Evolutionary conservation across 2,329 filamentous ascomycete genomes (phyloP), one percentile per base, ranked within the genome.

Genomic region (Colletotrichum spinosum): DNA sequence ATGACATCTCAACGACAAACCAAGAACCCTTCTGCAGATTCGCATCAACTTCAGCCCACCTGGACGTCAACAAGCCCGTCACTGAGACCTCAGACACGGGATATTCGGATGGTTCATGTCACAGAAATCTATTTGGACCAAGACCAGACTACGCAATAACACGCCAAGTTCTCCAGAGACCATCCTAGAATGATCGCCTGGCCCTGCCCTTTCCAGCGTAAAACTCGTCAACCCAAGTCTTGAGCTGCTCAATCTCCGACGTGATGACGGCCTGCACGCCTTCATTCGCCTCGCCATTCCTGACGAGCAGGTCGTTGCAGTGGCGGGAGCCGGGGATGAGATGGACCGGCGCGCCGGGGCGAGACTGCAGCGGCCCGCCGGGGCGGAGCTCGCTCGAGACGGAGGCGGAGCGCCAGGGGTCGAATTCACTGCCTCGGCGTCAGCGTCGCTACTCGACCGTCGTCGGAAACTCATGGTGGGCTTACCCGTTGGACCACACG

Each of bases 381-480:
- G 86, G 85, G 17, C 86, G 79, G 71, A 82, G 81, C 34, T 80
- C 77, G 15, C 84, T 85, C 1, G 81, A 83, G 0, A 89, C 81
- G 4, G 81, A 81, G 0, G 83, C 80, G 4, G 84, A 81, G 39
- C 82, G 79, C 88, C 87, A 90, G 6, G 87, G 88, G 71, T 90
- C 88, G 60, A 78, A 85, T 73, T 87, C 79, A 48, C 63, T 66
- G n/a, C 15, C 13, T 10, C 17, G 13, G 8, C 7, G 15, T 51
- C 35, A 15, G 7, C 25, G 35, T 67, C 13, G 48, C 60, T 64
- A 50, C 38, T 48, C 35, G 39, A 35, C n/a, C n/a, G 33, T 13
- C 50, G 75, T 12, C 1, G 7, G 9, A 10, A 11, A 11, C 7
- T 8, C 8, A 1, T 25, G 25, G 4, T 25, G 25, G 25, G 25